Evolutionary conservation across 768 basidiomycete genomes (phyloP), one percentile per base, ranked within the genome.

Genomic region (Pleurotus tuber-regium): DNA sequence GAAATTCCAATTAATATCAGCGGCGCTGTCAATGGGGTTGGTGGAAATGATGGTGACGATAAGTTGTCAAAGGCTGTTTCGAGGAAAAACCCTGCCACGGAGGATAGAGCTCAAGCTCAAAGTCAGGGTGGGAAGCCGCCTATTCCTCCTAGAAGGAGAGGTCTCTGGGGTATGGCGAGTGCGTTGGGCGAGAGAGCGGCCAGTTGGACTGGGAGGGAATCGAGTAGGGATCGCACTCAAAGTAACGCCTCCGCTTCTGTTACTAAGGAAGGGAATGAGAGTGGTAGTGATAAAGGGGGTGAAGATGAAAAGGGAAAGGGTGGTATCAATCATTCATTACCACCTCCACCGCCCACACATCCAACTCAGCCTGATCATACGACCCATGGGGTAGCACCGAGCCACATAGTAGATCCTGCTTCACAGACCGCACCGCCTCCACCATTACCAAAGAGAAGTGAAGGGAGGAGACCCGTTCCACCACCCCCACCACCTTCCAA

Each of bases 141-240:
- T 1, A 62, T 86, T 21, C 85, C 86, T 0, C 83, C 86, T 0
- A 72, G 86, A 52, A 73, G 80, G 50, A 70, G 79, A 48, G 80
- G 83, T 1, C 59, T 88, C 18, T 87, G 86, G 84, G 82, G 84
- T 9, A 81, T 85, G 70, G 81, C 83, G 1, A 81, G 80, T 51
- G 81, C 80, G 4, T 62, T 87, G 4, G 74, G 80, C 3, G 83
- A 84, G 61, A 70, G 73, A 31, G 84, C 83, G 31, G 76, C 69
- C 1, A 80, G 76, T 58, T 86, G 83, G 84, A 68, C 75, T 43
- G n/a, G n/a, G n/a, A 29, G 75, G 73, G 35, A 41, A 40, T 23
- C 54, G 52, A 31, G 66, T 67, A 18, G 68, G 18, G 78, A 77
- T 6, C 73, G 70, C n/a, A 51, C 65, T 64, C 25, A 74, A 70